Evolutionary conservation across 1,284 basidiomycete species (phyloP).

Genomic region (Tremellales sp.): DNA sequence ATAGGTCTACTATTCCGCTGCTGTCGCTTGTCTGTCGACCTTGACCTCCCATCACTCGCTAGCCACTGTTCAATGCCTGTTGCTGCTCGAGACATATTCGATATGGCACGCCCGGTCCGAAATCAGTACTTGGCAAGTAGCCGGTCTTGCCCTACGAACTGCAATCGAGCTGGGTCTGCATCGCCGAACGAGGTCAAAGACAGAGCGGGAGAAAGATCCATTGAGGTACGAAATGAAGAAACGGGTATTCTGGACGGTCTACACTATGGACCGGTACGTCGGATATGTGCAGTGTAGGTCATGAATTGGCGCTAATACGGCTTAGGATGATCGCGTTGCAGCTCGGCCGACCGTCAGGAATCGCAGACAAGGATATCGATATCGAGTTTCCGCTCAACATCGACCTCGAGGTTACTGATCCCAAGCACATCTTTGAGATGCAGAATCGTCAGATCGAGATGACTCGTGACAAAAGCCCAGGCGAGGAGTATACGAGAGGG

Average conservation of each 20-base stretch:
- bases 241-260: slow-evolving; percentile 30
- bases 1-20: slow-evolving; percentile 31
- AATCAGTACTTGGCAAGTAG: slow-evolving; percentile 29
- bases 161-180: slow-evolving; percentile 31
- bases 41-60: slow-evolving; percentile 26
- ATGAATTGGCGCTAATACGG: no score
- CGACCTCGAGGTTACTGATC: slow-evolving; percentile 21
- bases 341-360: slow-evolving; percentile 28
- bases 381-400: slow-evolving; percentile 31
- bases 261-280: slow-evolving; percentile 26
- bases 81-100: slow-evolving; percentile 26
- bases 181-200: slow-evolving; percentile 15
- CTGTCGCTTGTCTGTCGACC: slow-evolving; percentile 28
- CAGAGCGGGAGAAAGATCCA: slow-evolving; percentile 23
- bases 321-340: slow-evolving; percentile 29
- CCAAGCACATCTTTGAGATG: slow-evolving; percentile 18
- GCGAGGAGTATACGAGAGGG: slow-evolving; percentile 22
- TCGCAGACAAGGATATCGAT: slow-evolving; percentile 32
- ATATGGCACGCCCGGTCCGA: slow-evolving; percentile 28
- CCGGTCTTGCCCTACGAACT: slow-evolving; percentile 27
- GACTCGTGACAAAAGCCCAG: slow-evolving; percentile 12
- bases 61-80: slow-evolving; percentile 26
- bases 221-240: slow-evolving; percentile 29
- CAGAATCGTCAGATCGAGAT: slow-evolving; percentile 23
- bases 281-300: background rate